Base-by-base conservation (phyloP, 495 filamentous ascomycete genomes). In the Barbatosphaeria neglecta region DNA sequence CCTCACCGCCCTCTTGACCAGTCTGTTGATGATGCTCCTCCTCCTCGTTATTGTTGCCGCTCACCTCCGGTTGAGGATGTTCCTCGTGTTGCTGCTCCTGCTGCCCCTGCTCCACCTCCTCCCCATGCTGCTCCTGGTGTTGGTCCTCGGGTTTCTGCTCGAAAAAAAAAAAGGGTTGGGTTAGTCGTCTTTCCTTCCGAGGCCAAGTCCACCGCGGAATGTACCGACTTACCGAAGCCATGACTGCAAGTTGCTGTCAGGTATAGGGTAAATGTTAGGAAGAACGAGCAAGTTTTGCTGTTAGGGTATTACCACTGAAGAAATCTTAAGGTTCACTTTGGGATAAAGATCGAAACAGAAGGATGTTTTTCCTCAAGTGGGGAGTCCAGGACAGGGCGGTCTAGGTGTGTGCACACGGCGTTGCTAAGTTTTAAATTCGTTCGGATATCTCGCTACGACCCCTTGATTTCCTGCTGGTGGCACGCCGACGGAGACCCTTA, bases 1-100 rank as follows among this genome's bases (percentile, higher is more conserved):
- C 40, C 15, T 43, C 44, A 4, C 47, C 50, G 10, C 50, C 47
- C n/a, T 47, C 50, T n/a, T 51, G 37, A 22, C 39, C 44, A 22
- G 45, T 24, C 9, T 40, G 43, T 19, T 33, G 18, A 11, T 41
- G 13, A 7, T 45, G 28, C 19, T 44, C 17, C 20, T 44, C 35
- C 28, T 48, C 20, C 13, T 35, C 24, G 5, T 46, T 37, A 23
- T 35, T 20, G 5, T 46, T 37, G 28, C 19, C 46, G 18, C 18
- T 25, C n/a, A 50, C 13, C 31, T 31, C 9, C 27, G 18, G 22
- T 19, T 44, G 28, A 35, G 31, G 31, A 10, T 41, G 13, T 18
- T 45, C 41, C 20, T 47, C 25, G 22, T 44, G 42, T 23, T 48
- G 24, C 13, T 41, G 19, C 7, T 46, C 41, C 16, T 44, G 46